Conservation (phyloP, 2,329 filamentous ascomycete species). For the Sporothrix luriei region DNA sequence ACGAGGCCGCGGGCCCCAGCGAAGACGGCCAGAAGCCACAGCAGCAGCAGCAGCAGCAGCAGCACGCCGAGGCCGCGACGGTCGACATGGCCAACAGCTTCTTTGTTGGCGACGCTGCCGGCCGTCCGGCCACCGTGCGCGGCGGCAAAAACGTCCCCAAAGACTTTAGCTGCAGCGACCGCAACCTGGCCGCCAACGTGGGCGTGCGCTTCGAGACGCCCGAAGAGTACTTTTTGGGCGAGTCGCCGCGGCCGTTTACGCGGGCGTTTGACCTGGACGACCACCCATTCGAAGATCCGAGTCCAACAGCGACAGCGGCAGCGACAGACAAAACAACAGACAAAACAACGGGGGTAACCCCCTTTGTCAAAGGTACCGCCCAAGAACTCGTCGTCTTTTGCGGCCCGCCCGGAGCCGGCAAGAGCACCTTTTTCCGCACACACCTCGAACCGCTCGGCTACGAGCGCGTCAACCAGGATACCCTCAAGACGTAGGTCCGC, state of each 20-base stretch:
- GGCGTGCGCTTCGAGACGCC: slow-evolving; percentile 81
- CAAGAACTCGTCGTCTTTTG: slow-evolving; percentile 82
- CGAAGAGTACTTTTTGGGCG: slow-evolving; percentile 84
- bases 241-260: slow-evolving; percentile 65
- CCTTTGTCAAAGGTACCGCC: slow-evolving; percentile 61
- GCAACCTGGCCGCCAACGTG: slow-evolving; percentile 83
- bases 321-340: slow-evolving; percentile 18
- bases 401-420: slow-evolving; percentile 86
- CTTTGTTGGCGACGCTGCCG: slow-evolving; percentile 87
- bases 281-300: slow-evolving; percentile 50
- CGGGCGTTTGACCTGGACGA: slow-evolving; percentile 71
- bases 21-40: too few relatives aligned
- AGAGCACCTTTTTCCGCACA: slow-evolving; percentile 86
- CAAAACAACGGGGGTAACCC: slow-evolving; percentile 4
- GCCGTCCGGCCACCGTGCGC: slow-evolving; percentile 53
- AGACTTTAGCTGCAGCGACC: slow-evolving; percentile 67
- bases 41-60: too few relatives aligned
- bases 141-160: slow-evolving; percentile 57
- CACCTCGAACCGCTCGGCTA: slow-evolving; percentile 78
- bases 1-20: not conserved
- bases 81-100: slow-evolving; percentile 73
- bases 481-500: slow-evolving; percentile 65
- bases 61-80: too few relatives aligned
- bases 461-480: slow-evolving; percentile 86
- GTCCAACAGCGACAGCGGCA: slow-evolving; percentile 30